Conservation (phyloP, 345 rosid species). For the Clarkia xantiana region DNA sequence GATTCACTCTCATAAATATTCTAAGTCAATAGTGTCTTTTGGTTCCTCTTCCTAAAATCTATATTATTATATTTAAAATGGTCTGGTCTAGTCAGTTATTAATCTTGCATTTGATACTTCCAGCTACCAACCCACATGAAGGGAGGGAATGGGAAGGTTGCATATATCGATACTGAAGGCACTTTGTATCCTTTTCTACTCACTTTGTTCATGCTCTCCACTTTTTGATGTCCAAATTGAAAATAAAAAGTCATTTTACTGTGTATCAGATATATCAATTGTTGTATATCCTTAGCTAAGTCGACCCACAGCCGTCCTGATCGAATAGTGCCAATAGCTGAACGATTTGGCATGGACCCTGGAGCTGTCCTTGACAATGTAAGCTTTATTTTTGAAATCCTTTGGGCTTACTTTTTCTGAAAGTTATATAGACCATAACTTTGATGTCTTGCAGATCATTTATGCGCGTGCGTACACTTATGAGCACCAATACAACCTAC, state of each 20-base stretch:
- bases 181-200: constrained; percentile 56
- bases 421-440: not conserved
- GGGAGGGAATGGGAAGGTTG: constrained; percentile 93
- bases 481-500: constrained; percentile 77
- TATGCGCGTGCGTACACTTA: constrained; percentile 87
- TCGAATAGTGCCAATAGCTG: constrained; percentile 75
- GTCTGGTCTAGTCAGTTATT: not conserved
- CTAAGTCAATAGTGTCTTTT: too few species aligned
- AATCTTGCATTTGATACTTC: constrained; percentile 5
- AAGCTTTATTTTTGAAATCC: constrained; percentile 8
- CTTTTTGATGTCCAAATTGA: too few species aligned
- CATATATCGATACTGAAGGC: constrained; percentile 79
- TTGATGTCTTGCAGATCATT: constrained; percentile 38
- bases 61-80: not conserved
- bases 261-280: not conserved
- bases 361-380: constrained; percentile 95
- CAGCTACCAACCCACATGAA: constrained; percentile 78
- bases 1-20: too few species aligned
- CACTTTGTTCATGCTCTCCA: not conserved
- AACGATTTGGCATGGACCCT: constrained; percentile 97
- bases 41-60: not conserved
- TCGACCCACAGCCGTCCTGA: constrained; percentile 60
- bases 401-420: not conserved
- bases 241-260: not conserved
- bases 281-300: constrained; percentile 22